Base-by-base conservation (phyloP, 805 yeast genomes). In the Pichia kluyveri region DNA sequence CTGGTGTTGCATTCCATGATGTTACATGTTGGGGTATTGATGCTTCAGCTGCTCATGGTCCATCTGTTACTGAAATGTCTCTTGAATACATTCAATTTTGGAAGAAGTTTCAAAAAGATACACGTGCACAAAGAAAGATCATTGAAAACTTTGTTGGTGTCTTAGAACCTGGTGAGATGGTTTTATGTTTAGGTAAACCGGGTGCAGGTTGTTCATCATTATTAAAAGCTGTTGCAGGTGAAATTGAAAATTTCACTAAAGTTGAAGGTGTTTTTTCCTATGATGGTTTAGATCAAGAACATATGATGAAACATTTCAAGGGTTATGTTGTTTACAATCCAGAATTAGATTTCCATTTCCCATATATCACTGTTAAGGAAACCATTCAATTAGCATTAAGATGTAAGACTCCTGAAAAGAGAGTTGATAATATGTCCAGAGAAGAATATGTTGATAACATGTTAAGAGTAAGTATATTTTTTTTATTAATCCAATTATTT, bases 131-230 rank as follows among this genome's bases (percentile, higher is more conserved):
- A 27, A 57, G 64, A 52, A 53, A 57, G 28, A 63, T 63, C 44
- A 50, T 63, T 28, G 43, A 50, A 36, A 52, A 56, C 39, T 52
- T 58, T 40, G 52, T 50, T 18, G 63, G 62, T 28, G 45, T 46
- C 39, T 56, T 58, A 39, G 67, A 70, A 46, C 72, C 83, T 1
- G 82, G 81, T 53, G 77, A 74, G 55, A 72, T 76, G 77, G 64
- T 75, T 45, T 67, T 77, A 48, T 79, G 74, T 23, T 60, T 75
- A 44, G 79, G 79, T 55, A 70, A 74, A 61, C 83, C 85, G 3
- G 83, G 83, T 58, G 77, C 83, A 36, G 84, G 85, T 52, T 78
- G 83, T 57, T 77, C 84, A 4, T 73, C 83, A 5, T 61, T 79
- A 38, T 60, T 79, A 55, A 72, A 72, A 52, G 57, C 69, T 48